phyloP scores from a whole-genome alignment of 768 basidiomycete genomes.

The Piloderma croceum region DNA sequence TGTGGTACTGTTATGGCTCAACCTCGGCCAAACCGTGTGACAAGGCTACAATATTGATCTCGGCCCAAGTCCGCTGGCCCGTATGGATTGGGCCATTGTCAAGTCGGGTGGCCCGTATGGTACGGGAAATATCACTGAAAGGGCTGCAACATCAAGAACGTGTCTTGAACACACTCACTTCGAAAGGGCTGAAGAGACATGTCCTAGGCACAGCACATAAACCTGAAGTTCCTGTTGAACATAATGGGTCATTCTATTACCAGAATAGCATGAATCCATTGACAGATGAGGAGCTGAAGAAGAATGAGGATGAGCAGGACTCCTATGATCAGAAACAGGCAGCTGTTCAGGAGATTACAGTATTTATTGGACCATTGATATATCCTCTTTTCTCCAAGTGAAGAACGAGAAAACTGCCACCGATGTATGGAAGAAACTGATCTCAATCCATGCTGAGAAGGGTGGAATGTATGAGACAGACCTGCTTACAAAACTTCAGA shows the following conservation, averaged over 20 bases:
- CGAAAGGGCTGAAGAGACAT: conserved; percentile 22
- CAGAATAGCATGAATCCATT: conserved; percentile 2
- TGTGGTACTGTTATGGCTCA: too few relatives aligned
- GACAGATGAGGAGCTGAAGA: conserved; percentile 16
- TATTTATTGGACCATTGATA: conserved; percentile 21
- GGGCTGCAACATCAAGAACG: too few relatives aligned
- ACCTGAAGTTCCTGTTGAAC: conserved; percentile 11
- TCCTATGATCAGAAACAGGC: conserved; percentile 22
- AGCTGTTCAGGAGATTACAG: conserved; percentile 15
- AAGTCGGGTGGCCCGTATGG: too few relatives aligned
- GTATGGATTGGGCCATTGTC: too few relatives aligned
- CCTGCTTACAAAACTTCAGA: conserved; percentile 18
- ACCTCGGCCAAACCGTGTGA: too few relatives aligned
- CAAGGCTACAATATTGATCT: too few relatives aligned
- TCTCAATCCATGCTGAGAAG: conserved; percentile 18
- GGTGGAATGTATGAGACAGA: conserved; percentile 15
- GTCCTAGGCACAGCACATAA: conserved; percentile 17
- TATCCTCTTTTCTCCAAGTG: conserved; percentile 19
- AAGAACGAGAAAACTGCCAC: conserved; percentile 15
- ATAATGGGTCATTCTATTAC: conserved; percentile 13
- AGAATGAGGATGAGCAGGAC: conserved; percentile 14
- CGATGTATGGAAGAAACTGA: conserved; percentile 19
- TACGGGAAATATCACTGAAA: too few relatives aligned
- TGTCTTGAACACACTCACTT: conserved; percentile 17
- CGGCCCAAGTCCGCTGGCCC: too few relatives aligned